Evolutionary conservation across 1,284 basidiomycete species (phyloP).

Genomic region (Phellinidium pouzarii): DNA sequence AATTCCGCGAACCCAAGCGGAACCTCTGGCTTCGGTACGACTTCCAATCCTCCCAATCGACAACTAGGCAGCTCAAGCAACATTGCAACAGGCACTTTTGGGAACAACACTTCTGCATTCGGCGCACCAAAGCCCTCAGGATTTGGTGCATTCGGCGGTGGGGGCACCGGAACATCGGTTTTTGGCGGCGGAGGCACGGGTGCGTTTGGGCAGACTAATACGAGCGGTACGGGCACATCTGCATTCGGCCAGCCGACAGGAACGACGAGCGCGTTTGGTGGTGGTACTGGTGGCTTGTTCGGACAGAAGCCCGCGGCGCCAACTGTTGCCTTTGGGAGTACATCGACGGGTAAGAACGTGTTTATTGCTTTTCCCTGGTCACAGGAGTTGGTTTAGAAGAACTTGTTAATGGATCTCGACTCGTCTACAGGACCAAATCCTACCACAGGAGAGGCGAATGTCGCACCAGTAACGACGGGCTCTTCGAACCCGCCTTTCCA

Average conservation of each 20-base stretch:
- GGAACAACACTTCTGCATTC: conserved; percentile 44
- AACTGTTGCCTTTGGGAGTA: conserved; percentile 23
- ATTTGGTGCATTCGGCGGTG: conserved; percentile 22
- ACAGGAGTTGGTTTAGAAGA: not conserved
- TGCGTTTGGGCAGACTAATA: conserved; percentile 37
- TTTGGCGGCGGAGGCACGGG: conserved; percentile 32
- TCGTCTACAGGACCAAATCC: conserved; percentile 8
- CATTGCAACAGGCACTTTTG: conserved; percentile 49
- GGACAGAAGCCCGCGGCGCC: conserved; percentile 27
- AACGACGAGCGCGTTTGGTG: conserved; percentile 27
- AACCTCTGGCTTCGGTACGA: conserved; percentile 54
- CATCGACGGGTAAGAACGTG: conserved; percentile 16
- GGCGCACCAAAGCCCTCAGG: conserved; percentile 53
- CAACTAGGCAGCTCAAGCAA: not conserved
- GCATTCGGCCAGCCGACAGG: conserved; percentile 29
- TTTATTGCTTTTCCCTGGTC: conserved; percentile 6
- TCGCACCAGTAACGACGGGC: conserved; percentile 20
- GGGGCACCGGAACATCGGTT: conserved; percentile 36
- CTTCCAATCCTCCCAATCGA: not conserved
- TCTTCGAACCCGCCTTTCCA: conserved; percentile 24
- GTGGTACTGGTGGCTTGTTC: conserved; percentile 29
- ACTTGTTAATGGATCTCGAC: not conserved
- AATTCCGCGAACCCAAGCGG: conserved; percentile 30
- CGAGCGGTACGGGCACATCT: conserved; percentile 28
- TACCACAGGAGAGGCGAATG: conserved; percentile 12